Evolutionary conservation across 495 filamentous ascomycete species (phyloP).

Genomic region (Penicillium taxi): DNA sequence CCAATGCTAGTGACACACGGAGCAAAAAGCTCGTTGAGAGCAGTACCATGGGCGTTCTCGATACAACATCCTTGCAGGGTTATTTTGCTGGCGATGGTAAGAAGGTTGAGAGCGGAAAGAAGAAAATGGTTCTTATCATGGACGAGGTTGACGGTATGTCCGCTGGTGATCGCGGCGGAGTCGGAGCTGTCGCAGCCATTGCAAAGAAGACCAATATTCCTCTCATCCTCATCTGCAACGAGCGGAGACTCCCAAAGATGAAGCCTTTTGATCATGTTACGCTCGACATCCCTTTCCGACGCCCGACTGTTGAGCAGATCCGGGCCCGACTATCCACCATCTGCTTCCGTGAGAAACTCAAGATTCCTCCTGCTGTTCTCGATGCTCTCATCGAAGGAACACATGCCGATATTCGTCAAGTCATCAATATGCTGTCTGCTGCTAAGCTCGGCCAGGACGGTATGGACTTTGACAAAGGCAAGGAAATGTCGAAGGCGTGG

Average conservation of each 20-base stretch:
- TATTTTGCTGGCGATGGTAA: slow-evolving; percentile 85
- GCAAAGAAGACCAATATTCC: slow-evolving; percentile 93
- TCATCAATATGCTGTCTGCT: slow-evolving; percentile 97
- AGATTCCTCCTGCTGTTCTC: slow-evolving; percentile 77
- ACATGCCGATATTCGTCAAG: slow-evolving; percentile 90
- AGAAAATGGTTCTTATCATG: slow-evolving; percentile 94
- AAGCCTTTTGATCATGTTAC: slow-evolving; percentile 86
- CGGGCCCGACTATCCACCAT: slow-evolving; percentile 88
- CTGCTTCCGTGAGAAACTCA: slow-evolving; percentile 82
- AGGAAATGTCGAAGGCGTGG: slow-evolving; percentile 93
- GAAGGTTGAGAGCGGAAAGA: slow-evolving; percentile 70
- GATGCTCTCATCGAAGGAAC: slow-evolving; percentile 93
- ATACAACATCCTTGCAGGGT: slow-evolving; percentile 85
- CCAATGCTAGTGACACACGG: slow-evolving; percentile 92
- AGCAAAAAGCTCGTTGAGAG: slow-evolving; percentile 94
- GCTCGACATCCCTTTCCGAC: slow-evolving; percentile 76
- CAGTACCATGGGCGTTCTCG: slow-evolving; percentile 77
- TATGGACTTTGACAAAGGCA: slow-evolving; percentile 75
- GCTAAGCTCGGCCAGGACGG: slow-evolving; percentile 74
- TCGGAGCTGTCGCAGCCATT: slow-evolving; percentile 85
- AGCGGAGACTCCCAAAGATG: slow-evolving; percentile 89
- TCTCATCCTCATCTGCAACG: slow-evolving; percentile 96
- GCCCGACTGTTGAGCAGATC: slow-evolving; percentile 82
- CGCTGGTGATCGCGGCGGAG: slow-evolving; percentile 90
- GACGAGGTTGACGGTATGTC: slow-evolving; percentile 99